Evolutionary conservation across 768 basidiomycete species (phyloP).

Genomic region (Nidularia pulvinata): DNA sequence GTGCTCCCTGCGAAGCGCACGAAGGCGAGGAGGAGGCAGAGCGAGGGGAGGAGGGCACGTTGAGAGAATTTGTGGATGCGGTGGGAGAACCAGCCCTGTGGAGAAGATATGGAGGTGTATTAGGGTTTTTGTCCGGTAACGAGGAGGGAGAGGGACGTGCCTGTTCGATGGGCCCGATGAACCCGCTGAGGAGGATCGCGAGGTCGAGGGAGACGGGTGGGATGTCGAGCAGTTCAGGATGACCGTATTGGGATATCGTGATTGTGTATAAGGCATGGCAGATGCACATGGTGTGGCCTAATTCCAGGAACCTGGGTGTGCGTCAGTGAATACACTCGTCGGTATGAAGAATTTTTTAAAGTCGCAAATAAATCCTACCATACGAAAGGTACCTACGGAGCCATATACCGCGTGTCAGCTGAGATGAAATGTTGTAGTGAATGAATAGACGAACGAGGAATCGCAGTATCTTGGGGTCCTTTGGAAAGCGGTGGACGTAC

Average conservation of each 20-base stretch:
- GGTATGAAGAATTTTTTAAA: not conserved
- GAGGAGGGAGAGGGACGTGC: not conserved
- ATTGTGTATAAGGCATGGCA: constrained; percentile 15
- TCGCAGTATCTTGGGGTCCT: constrained; percentile 13
- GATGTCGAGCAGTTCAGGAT: constrained; percentile 7
- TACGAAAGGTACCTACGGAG: not conserved
- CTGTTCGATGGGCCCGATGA: constrained; percentile 17
- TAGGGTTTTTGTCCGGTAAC: too few species aligned
- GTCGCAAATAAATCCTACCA: not conserved
- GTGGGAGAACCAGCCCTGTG: constrained; percentile 16
- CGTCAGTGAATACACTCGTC: too few species aligned
- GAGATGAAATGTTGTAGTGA: not conserved
- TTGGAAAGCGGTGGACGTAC: constrained; percentile 14
- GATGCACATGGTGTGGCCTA: constrained; percentile 16
- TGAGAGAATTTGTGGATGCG: constrained; percentile 15
- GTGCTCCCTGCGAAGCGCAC: constrained; percentile 12
- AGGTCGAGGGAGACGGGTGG: constrained; percentile 11
- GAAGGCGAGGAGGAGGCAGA: constrained; percentile 9
- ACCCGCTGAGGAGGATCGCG: constrained; percentile 17
- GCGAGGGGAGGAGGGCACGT: constrained; percentile 5
- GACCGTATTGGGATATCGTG: constrained; percentile 16
- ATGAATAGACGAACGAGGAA: constrained; percentile 9
- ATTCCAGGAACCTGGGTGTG: constrained; percentile 10
- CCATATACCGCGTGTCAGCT: not conserved
- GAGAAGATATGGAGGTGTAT: not conserved